Evolutionary conservation across 495 filamentous ascomycete genomes (phyloP).

Genomic region (Penicillium coffeae): DNA sequence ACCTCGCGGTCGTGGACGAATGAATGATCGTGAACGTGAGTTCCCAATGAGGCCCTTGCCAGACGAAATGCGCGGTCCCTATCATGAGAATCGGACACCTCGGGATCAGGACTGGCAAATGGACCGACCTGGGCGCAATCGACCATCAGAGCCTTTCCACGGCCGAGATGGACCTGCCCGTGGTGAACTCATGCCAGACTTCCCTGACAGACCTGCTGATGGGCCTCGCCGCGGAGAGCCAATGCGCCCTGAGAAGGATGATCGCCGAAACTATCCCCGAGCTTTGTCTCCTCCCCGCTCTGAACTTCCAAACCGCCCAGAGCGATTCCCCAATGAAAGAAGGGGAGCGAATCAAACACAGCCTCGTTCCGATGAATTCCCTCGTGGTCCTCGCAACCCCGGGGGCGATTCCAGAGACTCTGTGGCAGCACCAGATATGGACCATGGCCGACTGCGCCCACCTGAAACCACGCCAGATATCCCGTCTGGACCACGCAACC

Average conservation of each 20-base stretch:
- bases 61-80: conserved; percentile 42
- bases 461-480: conserved; percentile 50
- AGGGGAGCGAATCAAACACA: conserved; percentile 21
- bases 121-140: conserved; percentile 34
- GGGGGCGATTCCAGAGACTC: conserved; percentile 28
- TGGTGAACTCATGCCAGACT: conserved; percentile 35
- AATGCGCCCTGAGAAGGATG: conserved; percentile 33
- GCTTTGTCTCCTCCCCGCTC: conserved; percentile 28
- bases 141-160: conserved; percentile 26
- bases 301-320: conserved; percentile 35
- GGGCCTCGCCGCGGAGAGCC: conserved; percentile 32
- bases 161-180: conserved; percentile 31
- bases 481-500: conserved; percentile 67
- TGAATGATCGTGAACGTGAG: conserved; percentile 32
- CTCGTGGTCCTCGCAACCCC: conserved; percentile 34
- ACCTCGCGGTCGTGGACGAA: conserved; percentile 27
- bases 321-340: conserved; percentile 38
- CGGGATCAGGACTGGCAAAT: conserved; percentile 35
- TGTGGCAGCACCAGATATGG: conserved; percentile 39
- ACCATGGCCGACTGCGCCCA: conserved; percentile 54
- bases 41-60: conserved; percentile 27
- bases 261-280: conserved; percentile 29
- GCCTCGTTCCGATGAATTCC: conserved; percentile 33
- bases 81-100: conserved; percentile 31
- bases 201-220: conserved; percentile 29